Conservation (phyloP, 192 early-diverging fungal species). For the Chytriomyces confervae region DNA sequence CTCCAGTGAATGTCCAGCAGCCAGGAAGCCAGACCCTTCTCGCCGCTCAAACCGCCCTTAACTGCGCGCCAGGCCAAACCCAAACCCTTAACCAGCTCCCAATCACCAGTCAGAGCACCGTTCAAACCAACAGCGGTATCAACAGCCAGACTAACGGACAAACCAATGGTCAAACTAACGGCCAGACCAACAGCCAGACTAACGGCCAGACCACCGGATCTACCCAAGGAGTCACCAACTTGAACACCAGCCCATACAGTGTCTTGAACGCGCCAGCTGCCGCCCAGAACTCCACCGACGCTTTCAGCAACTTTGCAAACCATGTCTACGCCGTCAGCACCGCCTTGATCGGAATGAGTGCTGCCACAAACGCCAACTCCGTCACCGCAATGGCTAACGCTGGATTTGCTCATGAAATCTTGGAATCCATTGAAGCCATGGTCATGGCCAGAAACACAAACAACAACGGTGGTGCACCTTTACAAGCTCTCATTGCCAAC, state of each 20-base stretch:
- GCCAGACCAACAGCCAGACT: too few species aligned
- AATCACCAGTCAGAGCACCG: too few species aligned
- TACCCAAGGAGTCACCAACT: not conserved
- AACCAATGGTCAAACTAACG: too few species aligned
- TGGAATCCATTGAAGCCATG: constrained; percentile 3
- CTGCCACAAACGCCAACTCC: not conserved
- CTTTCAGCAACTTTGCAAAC: constrained; percentile 15
- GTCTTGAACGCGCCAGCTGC: not conserved
- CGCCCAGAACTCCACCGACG: not conserved
- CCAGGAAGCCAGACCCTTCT: too few species aligned
- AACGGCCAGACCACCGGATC: not conserved
- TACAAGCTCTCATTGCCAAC: not conserved
- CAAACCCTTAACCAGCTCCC: too few species aligned
- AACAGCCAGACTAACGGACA: too few species aligned
- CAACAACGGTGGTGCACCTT: not conserved
- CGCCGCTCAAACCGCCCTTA: too few species aligned
- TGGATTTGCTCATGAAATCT: not conserved
- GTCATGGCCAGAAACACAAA: not conserved
- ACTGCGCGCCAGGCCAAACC: too few species aligned
- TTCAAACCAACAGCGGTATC: too few species aligned
- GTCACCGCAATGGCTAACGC: not conserved
- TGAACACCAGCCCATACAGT: constrained; percentile 1
- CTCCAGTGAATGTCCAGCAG: not conserved
- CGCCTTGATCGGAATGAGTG: not conserved
- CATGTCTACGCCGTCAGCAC: constrained; percentile 1